Evolutionary conservation across 495 filamentous ascomycete species (phyloP), one percentile per base, ranked within the genome.

Genomic region (Hypoxylon intermedium): DNA sequence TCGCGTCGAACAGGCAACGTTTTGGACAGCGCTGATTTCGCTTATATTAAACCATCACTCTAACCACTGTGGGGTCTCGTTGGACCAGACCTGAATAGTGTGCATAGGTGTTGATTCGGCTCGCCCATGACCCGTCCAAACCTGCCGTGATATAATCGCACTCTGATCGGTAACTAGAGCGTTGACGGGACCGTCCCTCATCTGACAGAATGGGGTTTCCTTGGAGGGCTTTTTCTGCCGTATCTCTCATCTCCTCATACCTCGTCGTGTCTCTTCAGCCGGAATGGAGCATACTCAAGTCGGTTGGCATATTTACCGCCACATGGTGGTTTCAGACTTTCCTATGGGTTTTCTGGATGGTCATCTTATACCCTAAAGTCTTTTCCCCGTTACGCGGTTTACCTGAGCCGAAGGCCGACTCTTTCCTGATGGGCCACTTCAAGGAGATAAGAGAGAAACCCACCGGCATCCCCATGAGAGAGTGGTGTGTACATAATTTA

Each of bases 321-420:
- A 19, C 59, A 13, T 77, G 61, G 67, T 6, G 34, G 2, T 6
- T 70, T 7, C 72, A 76, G 51, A 42, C 61, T 13, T 56, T 74
- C 5, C 11, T 48, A 0, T 76, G 57, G 44, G 48, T 49, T 1
- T 36, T 82, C 16, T 92, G 81, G 72, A 73, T 62, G 2, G 61
- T 85, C 1, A 42, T 91, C 1, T 65, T 93, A 33, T 95, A 87
- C 66, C 92, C 91, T 2, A 78, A 82, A 37, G 78, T 86, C 63
- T 76, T 95, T 55, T 91, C 83, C n/a, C 91, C 93, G 0, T 59
- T 89, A 28, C 78, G 83, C 0, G 77, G 85, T 66, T 72, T 93
- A 0, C 90, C 90, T 0, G 74, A 70, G 15, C 82, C 88, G 0
- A 63, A 65, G 21, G 81, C 77, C 58, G 67, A 65, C 23, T 63